These are phyloP conservation scores for Oryza punctata DNA, from an alignment of 176 grass and related monocot species.

Conservation along the genomic window DNA sequence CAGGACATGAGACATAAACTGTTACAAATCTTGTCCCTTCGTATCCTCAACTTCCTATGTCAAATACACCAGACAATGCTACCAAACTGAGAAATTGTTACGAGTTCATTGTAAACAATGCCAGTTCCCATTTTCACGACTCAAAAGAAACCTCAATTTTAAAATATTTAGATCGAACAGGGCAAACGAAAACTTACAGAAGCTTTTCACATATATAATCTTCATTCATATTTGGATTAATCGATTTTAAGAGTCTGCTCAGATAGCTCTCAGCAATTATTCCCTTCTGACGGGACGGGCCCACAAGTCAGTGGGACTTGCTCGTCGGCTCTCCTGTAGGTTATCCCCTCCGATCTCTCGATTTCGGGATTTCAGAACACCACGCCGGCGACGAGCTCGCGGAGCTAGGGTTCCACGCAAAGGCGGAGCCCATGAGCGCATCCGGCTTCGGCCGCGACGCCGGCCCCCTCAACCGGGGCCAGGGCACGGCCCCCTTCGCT, in stretches of 20 bases:
- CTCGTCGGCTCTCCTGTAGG: neutral
- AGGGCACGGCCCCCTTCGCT: slow-evolving; percentile 29
- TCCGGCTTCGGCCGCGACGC: slow-evolving; percentile 51
- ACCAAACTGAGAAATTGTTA: slow-evolving; percentile 20
- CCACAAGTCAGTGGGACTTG: neutral
- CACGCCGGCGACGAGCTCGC: slow-evolving; percentile 10
- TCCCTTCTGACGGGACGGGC: no score
- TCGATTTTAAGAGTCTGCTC: no score
- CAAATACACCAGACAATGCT: slow-evolving; percentile 17
- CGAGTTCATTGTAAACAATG: slow-evolving; percentile 20
- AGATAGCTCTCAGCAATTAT: neutral
- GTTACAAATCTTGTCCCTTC: neutral
- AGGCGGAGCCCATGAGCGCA: slow-evolving; percentile 34
- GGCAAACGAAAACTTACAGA: no score
- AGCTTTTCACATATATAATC: no score
- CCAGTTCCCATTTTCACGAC: no score
- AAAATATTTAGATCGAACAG: no score
- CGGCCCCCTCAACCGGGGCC: slow-evolving; percentile 38
- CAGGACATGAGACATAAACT: neutral
- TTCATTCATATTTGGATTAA: no score
- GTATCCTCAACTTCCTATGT: neutral
- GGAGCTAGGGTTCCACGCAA: slow-evolving; percentile 43
- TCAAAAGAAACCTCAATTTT: no score
- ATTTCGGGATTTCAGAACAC: slow-evolving; percentile 33
- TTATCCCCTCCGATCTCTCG: slow-evolving; percentile 18